A percentile compares a stretch with the other conserved stretches of the same genome.
Evolutionary conservation across 805 yeast genomes (phyloP).

Genomic region (Torulaspora maleeae): DNA sequence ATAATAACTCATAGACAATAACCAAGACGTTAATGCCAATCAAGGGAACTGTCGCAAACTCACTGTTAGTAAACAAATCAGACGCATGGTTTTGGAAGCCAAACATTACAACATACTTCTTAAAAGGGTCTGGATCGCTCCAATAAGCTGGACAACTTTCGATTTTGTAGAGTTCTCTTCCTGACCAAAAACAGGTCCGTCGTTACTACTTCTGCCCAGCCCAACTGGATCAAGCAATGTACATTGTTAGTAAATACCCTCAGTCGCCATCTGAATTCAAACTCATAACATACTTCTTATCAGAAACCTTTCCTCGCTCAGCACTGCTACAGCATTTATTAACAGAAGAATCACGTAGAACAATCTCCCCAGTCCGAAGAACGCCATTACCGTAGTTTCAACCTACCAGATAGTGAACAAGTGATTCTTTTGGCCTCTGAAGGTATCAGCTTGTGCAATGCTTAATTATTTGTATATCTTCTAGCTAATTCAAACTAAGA

Average conservation of each 20-base stretch:
- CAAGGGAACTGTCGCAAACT: conserved; percentile 48
- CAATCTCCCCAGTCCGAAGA: conserved; percentile 59
- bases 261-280: neutral
- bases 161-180: conserved; percentile 49
- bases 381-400: conserved; percentile 19
- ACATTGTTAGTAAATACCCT: too few relatives aligned
- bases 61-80: conserved; percentile 1
- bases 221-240: conserved; percentile 37
- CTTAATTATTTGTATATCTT: neutral
- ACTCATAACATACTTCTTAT: conserved; percentile 43
- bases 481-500: too few relatives aligned
- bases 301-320: conserved; percentile 74
- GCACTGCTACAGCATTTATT: conserved; percentile 70
- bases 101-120: conserved; percentile 43
- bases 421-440: neutral
- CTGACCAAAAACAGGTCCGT: conserved; percentile 43
- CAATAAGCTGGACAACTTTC: conserved; percentile 58
- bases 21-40: conserved; percentile 63
- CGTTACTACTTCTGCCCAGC: conserved; percentile 39
- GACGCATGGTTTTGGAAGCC: neutral
- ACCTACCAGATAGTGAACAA: neutral
- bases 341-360: conserved; percentile 52
- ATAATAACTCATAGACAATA: conserved; percentile 61
- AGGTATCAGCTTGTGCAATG: neutral
- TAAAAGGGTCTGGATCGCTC: conserved; percentile 71